Evolutionary conservation across 345 rosid genomes (phyloP).

Genomic region (Trapa bicornis): DNA sequence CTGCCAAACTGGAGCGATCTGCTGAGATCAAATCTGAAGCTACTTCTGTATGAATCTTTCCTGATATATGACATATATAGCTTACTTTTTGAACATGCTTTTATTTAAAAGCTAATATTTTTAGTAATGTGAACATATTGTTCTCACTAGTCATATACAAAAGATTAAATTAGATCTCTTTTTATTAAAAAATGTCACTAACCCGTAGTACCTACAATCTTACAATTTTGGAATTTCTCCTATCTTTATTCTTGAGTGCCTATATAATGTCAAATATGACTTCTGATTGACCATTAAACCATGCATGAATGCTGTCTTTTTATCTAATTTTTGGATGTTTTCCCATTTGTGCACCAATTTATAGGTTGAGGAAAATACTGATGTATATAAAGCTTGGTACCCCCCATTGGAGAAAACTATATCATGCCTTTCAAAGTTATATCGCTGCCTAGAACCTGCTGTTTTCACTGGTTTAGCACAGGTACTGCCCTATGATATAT

Average conservation of each 20-base stretch:
- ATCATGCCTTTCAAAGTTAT: conserved; percentile 82
- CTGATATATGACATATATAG: not conserved
- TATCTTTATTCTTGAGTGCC: not conserved
- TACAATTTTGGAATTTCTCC: not conserved
- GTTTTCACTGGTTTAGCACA: conserved; percentile 97
- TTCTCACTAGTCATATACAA: not conserved
- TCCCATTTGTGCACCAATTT: conserved; percentile 6
- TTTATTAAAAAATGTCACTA: not conserved
- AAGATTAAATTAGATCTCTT: not conserved
- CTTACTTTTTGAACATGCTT: not conserved
- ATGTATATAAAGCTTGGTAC: conserved; percentile 77
- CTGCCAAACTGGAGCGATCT: conserved; percentile 70
- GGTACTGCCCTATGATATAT: conserved; percentile 25
- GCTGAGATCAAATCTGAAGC: conserved; percentile 36
- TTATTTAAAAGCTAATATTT: not conserved
- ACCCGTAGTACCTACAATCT: not conserved
- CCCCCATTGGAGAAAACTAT: conserved; percentile 91
- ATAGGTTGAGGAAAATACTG: conserved; percentile 56
- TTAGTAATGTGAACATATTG: not conserved
- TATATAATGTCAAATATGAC: not conserved
- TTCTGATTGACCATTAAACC: not conserved
- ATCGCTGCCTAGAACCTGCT: conserved; percentile 68
- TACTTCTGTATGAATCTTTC: conserved; percentile 21
- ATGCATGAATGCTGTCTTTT: not conserved
- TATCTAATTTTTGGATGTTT: not conserved